Evolutionary conservation across 768 basidiomycete genomes (phyloP), one percentile per base, ranked within the genome.

Genomic region (Phylloporus scabripes): DNA sequence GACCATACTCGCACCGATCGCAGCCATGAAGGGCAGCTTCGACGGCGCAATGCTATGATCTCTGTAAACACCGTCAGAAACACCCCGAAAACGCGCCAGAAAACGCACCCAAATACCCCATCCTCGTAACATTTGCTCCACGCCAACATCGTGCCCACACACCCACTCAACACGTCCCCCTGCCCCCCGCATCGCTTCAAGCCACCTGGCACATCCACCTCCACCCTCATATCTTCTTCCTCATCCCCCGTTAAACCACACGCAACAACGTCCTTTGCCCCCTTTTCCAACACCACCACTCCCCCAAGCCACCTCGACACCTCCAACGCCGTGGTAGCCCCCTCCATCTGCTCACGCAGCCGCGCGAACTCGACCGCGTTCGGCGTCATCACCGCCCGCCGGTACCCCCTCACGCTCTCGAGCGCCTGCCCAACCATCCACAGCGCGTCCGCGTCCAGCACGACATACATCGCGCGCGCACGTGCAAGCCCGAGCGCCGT

Each of bases 61-160:
- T 1, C 85, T 85, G 51, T 21, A 45, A 40, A 21, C 18, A 42
- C 39, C 28, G 18, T 60, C 48, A 49, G 49, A 40, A 37, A 32
- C 33, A 31, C 26, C 15, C 21, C n/a, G 10, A 10, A 28, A 5
- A 31, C 29, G 12, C n/a, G 15, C 15, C n/a, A 31, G 26, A 20
- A 28, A n/a, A 18, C 78, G 59, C 60, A 92, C 90, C 85, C 85
- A 56, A 85, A 92, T 1, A 77, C 79, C 14, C 92, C 88, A 38
- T 81, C 81, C 60, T 94, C 92, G 64, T 89, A 98, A 59, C 89
- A 92, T 64, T 87, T 88, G 5, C 88, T 92, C 95, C 96, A 99
- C 4, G 94, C 94, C 57, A 98, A 73, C 64, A 96, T 81, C 2
- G 92, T 81, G 0, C 93, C 96, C 9, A 92, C 85, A 38, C 78